These are phyloP conservation scores for Tetragonia tetragonoides DNA, from an alignment of 148 eudicot species.

Conservation along the genomic window DNA sequence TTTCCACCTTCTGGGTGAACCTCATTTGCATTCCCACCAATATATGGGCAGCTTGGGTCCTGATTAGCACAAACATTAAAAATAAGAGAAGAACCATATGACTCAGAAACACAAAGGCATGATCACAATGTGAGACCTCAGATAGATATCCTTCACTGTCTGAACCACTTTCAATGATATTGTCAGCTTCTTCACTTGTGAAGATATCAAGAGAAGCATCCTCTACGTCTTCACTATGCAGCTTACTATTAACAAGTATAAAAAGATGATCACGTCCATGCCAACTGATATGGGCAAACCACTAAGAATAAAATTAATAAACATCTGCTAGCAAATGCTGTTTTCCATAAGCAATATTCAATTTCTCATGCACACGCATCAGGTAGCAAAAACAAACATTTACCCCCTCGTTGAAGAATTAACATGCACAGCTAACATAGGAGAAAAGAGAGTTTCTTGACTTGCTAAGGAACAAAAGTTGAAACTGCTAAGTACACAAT, in stretches of 20 bases:
- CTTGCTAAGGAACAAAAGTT: neutral
- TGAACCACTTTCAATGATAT: slow-evolving; percentile 49
- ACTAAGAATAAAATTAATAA: neutral
- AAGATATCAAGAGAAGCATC: slow-evolving; percentile 63
- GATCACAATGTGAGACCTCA: slow-evolving; percentile 52
- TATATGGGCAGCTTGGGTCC: slow-evolving; percentile 49
- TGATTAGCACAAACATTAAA: slow-evolving; percentile 26
- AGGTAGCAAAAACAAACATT: neutral
- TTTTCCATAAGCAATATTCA: neutral
- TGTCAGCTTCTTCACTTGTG: slow-evolving; percentile 51
- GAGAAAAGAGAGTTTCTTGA: neutral
- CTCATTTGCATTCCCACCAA: slow-evolving; percentile 31
- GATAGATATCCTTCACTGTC: slow-evolving; percentile 87
- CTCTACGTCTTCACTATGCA: slow-evolving; percentile 35
- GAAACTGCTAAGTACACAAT: neutral
- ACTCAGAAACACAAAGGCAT: slow-evolving; percentile 11
- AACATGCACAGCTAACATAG: neutral
- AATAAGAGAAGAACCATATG: slow-evolving; percentile 6
- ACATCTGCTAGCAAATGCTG: neutral
- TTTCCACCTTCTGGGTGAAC: slow-evolving; percentile 48
- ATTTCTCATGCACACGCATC: neutral
- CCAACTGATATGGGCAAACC: neutral
- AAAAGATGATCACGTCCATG: neutral
- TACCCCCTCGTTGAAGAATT: neutral
- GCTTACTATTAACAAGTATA: slow-evolving; percentile 37